phyloP scores from a whole-genome alignment of 1,284 basidiomycete genomes.

The Sparassis latifolia region DNA sequence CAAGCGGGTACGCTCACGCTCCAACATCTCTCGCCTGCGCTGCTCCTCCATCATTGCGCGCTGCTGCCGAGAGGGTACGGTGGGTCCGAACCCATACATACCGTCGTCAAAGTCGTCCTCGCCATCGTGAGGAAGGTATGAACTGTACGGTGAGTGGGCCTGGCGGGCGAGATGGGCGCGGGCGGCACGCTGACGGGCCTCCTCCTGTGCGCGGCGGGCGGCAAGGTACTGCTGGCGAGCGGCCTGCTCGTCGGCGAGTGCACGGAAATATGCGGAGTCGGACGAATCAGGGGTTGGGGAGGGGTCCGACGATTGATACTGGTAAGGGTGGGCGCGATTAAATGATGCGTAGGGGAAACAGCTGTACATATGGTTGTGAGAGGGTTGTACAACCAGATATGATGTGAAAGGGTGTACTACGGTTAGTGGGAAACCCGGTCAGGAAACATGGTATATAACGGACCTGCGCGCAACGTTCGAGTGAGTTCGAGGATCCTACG shows the following conservation, averaged over 20 bases:
- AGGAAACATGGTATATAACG: too few relatives aligned
- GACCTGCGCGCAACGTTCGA: too few relatives aligned
- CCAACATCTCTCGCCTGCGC: slow-evolving; percentile 4
- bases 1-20: slow-evolving; percentile 12
- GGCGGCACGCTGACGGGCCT: slow-evolving; percentile 25
- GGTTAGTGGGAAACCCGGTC: too few relatives aligned
- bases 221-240: slow-evolving; percentile 25
- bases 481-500: too few relatives aligned
- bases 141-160: slow-evolving; percentile 20
- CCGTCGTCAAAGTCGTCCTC: slow-evolving; percentile 15
- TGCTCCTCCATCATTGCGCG: slow-evolving; percentile 12
- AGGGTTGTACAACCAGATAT: too few relatives aligned
- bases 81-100: slow-evolving; percentile 10
- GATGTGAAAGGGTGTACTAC: too few relatives aligned
- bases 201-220: slow-evolving; percentile 24
- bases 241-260: slow-evolving; percentile 26
- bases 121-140: slow-evolving; percentile 10
- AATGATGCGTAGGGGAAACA: not conserved
- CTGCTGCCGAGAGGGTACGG: slow-evolving; percentile 10
- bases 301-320: not conserved
- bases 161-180: slow-evolving; percentile 22
- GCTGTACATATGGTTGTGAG: too few relatives aligned
- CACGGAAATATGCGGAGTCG: slow-evolving; percentile 22
- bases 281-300: not conserved
- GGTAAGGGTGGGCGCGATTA: not conserved